Percentiles rank a stretch among this genome's conserved stretches.
These are phyloP conservation scores for Ottelia alismoides DNA, from an alignment of 106 monocot genomes.

Conservation along the genomic window DNA sequence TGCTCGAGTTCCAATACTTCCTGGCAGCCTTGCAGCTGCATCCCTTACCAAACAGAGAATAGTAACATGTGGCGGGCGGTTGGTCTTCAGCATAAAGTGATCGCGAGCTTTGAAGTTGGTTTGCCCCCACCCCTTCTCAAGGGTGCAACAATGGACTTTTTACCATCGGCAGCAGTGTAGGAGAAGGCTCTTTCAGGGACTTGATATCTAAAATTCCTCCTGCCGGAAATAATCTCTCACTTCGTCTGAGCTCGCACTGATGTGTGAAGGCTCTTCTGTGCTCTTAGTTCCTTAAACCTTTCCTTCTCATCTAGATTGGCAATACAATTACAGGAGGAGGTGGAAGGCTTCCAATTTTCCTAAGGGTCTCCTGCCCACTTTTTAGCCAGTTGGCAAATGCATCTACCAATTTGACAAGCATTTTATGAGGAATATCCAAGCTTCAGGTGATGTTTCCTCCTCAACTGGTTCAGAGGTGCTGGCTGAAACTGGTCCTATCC, in stretches of 20 bases:
- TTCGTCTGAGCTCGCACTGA: slow-evolving; percentile 75
- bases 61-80: slow-evolving; percentile 92
- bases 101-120: slow-evolving; percentile 89
- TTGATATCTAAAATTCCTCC: slow-evolving; percentile 74
- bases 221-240: slow-evolving; percentile 62
- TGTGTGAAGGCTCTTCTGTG: slow-evolving; percentile 86
- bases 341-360: slow-evolving; percentile 86
- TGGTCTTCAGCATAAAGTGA: slow-evolving; percentile 87
- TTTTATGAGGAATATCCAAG: slow-evolving; percentile 90
- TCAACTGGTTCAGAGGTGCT: slow-evolving; percentile 34
- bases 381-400: slow-evolving; percentile 97
- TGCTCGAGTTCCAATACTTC: slow-evolving; percentile 89
- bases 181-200: slow-evolving; percentile 91
- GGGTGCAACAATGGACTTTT: slow-evolving; percentile 85
- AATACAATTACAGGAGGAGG: slow-evolving; percentile 43
- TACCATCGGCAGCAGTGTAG: slow-evolving; percentile 82
- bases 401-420: slow-evolving; percentile 94
- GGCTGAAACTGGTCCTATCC: slow-evolving; percentile 54
- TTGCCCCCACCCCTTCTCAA: slow-evolving; percentile 89
- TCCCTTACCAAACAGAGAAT: slow-evolving; percentile 92
- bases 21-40: slow-evolving; percentile 87
- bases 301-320: slow-evolving; percentile 63
- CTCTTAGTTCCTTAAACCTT: slow-evolving; percentile 83
- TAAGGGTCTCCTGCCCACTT: slow-evolving; percentile 80
- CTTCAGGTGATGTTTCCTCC: slow-evolving; percentile 86